A percentile compares a stretch with the other conserved stretches of the same genome.
Conservation (phyloP, 2,329 filamentous ascomycete genomes). For the Lasiodiplodia theobromae region DNA sequence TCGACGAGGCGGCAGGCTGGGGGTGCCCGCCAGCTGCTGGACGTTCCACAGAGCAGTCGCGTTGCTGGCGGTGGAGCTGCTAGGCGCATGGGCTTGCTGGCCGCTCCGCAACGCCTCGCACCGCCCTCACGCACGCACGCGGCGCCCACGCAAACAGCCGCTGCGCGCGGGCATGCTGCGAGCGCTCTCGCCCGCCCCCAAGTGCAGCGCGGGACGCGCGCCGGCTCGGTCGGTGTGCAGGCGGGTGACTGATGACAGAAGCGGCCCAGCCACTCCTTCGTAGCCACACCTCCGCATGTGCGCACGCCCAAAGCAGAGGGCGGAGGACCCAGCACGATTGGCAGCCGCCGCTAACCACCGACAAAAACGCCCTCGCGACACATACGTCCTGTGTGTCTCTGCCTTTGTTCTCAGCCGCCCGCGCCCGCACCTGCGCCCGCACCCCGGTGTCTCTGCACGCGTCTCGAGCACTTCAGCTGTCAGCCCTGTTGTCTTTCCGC, state of each 20-base stretch:
- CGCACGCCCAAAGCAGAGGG: slow-evolving; percentile 18
- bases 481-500: slow-evolving; percentile 8
- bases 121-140: not conserved
- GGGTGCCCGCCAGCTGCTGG: not conserved
- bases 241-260: not conserved
- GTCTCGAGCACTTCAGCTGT: slow-evolving; percentile 1
- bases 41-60: slow-evolving; percentile 18
- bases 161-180: not conserved
- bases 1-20: slow-evolving; percentile 1
- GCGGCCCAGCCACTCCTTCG: slow-evolving; percentile 15
- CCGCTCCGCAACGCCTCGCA: not conserved
- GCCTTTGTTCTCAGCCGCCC: slow-evolving; percentile 2
- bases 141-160: not conserved
- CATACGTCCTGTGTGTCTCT: not conserved
- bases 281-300: slow-evolving; percentile 21
- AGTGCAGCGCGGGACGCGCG: not conserved
- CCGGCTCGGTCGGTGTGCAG: slow-evolving; percentile 1
- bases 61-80: slow-evolving; percentile 1
- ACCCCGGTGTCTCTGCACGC: slow-evolving; percentile 9
- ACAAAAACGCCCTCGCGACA: slow-evolving; percentile 6
- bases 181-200: not conserved
- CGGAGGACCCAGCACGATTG: slow-evolving; percentile 1
- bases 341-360: slow-evolving; percentile 10
- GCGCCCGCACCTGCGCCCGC: not conserved
- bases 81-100: not conserved